Conservation (phyloP, 1,284 basidiomycete species). For the Fistulinella staudtii region DNA sequence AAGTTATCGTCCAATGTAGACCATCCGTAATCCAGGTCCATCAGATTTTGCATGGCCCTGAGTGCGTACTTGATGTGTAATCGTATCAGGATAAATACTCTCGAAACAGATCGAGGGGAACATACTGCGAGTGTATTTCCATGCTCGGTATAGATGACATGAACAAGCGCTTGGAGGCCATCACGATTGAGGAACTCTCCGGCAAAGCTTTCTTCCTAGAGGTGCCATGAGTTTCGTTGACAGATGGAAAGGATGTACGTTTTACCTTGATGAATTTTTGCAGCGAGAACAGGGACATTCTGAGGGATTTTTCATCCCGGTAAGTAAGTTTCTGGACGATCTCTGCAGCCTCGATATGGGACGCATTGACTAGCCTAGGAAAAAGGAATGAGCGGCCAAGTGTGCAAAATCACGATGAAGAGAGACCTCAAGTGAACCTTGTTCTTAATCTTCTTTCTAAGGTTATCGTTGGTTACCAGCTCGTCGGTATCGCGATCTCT, state of each 20-base stretch:
- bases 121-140: slow-evolving; percentile 86
- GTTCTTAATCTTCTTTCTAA: slow-evolving; percentile 76
- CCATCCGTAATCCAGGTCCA: slow-evolving; percentile 84
- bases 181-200: slow-evolving; percentile 79
- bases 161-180: slow-evolving; percentile 74
- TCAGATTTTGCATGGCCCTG: slow-evolving; percentile 80
- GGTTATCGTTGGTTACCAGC: slow-evolving; percentile 87
- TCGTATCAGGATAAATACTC: slow-evolving; percentile 4
- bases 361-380: slow-evolving; percentile 72
- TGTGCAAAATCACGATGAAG: not conserved
- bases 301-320: slow-evolving; percentile 60
- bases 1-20: slow-evolving; percentile 65
- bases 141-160: slow-evolving; percentile 62
- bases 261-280: slow-evolving; percentile 76
- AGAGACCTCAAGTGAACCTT: slow-evolving; percentile 77
- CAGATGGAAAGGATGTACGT: not conserved
- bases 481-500: slow-evolving; percentile 83
- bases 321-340: slow-evolving; percentile 69
- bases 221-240: not conserved
- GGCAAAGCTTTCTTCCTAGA: slow-evolving; percentile 84
- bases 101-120: slow-evolving; percentile 16
- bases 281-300: slow-evolving; percentile 73
- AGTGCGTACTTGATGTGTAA: slow-evolving; percentile 64
- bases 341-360: slow-evolving; percentile 77
- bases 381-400: slow-evolving; percentile 2